Conservation (phyloP, 768 basidiomycete species). For the Russula foetens region DNA sequence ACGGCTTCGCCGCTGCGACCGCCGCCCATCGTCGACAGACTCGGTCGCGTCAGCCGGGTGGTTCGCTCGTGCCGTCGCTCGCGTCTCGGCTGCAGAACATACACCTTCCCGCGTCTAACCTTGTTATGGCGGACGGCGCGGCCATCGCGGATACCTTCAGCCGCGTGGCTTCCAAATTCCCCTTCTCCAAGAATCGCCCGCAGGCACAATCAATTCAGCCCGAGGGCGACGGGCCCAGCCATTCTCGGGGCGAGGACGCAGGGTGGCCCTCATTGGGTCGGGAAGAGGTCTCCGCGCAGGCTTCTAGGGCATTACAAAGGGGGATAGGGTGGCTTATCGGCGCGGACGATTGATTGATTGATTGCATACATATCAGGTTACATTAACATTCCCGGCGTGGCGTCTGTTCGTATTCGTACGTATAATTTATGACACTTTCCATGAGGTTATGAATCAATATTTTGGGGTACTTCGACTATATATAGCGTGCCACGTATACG, state of each 20-base stretch:
- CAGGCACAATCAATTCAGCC: slow-evolving; percentile 56
- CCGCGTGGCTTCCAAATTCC: slow-evolving; percentile 34
- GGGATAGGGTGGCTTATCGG: slow-evolving; percentile 97
- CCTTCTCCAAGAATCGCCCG: slow-evolving; percentile 6
- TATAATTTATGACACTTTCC: background rate
- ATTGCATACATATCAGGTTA: background rate
- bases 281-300: slow-evolving; percentile 65
- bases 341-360: slow-evolving; percentile 46
- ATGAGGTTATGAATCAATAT: background rate
- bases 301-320: slow-evolving; percentile 70
- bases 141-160: slow-evolving; percentile 75
- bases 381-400: too few species aligned
- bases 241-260: slow-evolving; percentile 31
- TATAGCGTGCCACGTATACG: background rate
- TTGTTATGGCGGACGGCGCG: slow-evolving; percentile 68
- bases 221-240: slow-evolving; percentile 30
- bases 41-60: slow-evolving; percentile 3
- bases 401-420: too few species aligned
- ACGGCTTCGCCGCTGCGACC: slow-evolving; percentile 24
- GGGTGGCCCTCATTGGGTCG: slow-evolving; percentile 32
- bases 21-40: slow-evolving; percentile 3
- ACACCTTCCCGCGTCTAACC: slow-evolving; percentile 59
- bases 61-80: slow-evolving; percentile 33
- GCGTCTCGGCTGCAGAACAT: slow-evolving; percentile 56
- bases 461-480: background rate